Base-by-base conservation (phyloP, 129 eudicot species). In the Lactuca saligna region DNA sequence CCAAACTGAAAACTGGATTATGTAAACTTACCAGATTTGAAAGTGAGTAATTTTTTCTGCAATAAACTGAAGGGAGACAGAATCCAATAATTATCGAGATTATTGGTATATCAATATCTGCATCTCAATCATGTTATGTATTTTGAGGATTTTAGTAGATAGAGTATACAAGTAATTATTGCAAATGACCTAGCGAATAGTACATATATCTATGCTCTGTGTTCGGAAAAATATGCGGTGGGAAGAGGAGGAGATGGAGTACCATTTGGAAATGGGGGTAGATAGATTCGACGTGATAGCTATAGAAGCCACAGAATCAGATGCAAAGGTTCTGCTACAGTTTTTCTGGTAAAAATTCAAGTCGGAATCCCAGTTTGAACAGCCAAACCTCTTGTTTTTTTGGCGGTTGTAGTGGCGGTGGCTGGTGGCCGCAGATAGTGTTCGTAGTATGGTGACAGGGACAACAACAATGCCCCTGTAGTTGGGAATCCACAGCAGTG, bases 201-300 rank as follows among this genome's bases (percentile, higher is more conserved):
- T 32, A 48, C 2, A 8, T 31, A 31, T 66, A 8, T 31, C 14
- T 66, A 32, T 51, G n/a, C 31, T 29, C 6, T 20, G 44, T 29
- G 42, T 65, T 46, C 29, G 3, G 34, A 38, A 34, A n/a, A 29
- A 55, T 10, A 6, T 13, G 66, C 17, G 10, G 35, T 13, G 35
- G 17, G 4, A 33, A 53, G 4, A 16, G 13, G 64, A 2, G 7
- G 64, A 4, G 17, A 57, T 57, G 9, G 50, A 63, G 35, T 83
- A 87, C 94, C 89, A 55, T 72, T 75, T 72, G 7, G 79, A 72
- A 60, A 68, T 34, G 31, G 71, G 42, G 41, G 17, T 44, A 66
- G 80, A 56, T 16, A 54, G 49, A 34, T 29, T 34, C 46, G 93
- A 64, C 53, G 17, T 37, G 41, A 77, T 60, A 44, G 81, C 71